Conservation (phyloP, 2,329 filamentous ascomycete genomes). For the Aspergillus sp. region DNA sequence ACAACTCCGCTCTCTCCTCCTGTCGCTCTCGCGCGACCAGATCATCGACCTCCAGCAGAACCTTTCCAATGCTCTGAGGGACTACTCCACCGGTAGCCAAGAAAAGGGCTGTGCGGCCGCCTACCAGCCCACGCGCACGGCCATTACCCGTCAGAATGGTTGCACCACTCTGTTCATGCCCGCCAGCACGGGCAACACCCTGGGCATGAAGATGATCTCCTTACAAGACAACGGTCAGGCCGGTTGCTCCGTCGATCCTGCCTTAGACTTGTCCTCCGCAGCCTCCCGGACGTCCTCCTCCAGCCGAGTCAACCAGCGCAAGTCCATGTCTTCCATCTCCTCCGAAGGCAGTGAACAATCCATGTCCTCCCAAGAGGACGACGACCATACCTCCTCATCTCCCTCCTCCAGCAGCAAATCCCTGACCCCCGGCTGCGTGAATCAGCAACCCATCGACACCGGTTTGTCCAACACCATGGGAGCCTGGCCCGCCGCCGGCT, state of each 20-base stretch:
- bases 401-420: conserved; percentile 24
- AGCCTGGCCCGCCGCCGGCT: conserved; percentile 38
- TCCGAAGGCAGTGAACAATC: conserved; percentile 40
- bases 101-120: conserved; percentile 59
- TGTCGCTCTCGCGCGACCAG: conserved; percentile 59
- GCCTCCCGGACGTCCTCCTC: not conserved
- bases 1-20: conserved; percentile 58
- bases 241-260: conserved; percentile 39
- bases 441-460: conserved; percentile 30
- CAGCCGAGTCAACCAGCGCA: conserved; percentile 24
- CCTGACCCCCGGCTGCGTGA: conserved; percentile 33
- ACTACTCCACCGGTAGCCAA: conserved; percentile 66
- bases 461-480: conserved; percentile 33
- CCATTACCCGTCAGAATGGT: conserved; percentile 62
- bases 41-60: conserved; percentile 59
- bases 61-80: conserved; percentile 62
- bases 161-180: conserved; percentile 69
- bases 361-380: conserved; percentile 37
- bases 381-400: not conserved
- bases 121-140: conserved; percentile 64
- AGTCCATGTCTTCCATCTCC: conserved; percentile 38
- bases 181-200: conserved; percentile 59
- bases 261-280: conserved; percentile 15
- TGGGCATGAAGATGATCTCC: conserved; percentile 68
- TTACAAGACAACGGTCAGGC: conserved; percentile 42